These are phyloP conservation scores for Liquidambar formosana DNA, from an alignment of 164 flowering plant genomes.

Conservation along the genomic window DNA sequence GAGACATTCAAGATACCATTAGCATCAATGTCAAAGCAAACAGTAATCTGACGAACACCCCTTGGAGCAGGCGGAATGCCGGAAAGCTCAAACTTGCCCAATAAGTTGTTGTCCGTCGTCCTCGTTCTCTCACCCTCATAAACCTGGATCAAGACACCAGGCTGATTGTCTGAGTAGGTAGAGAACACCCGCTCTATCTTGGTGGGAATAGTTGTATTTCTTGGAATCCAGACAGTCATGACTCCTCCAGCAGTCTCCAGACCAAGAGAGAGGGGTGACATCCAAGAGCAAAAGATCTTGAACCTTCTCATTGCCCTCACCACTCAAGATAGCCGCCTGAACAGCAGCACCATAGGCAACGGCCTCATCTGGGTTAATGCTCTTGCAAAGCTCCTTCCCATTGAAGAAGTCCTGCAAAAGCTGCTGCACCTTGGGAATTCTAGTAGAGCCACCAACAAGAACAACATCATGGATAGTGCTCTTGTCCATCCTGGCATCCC, in stretches of 20 bases:
- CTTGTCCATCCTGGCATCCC: conserved; percentile 54
- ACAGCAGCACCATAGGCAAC: conserved; percentile 56
- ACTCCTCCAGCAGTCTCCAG: conserved; percentile 45
- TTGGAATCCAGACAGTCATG: conserved; percentile 43
- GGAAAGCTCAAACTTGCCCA: too few species aligned
- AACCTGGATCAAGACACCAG: conserved; percentile 41
- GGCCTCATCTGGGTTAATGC: conserved; percentile 52
- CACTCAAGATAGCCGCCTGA: conserved; percentile 47
- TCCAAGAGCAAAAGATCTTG: conserved; percentile 38
- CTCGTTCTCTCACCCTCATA: conserved; percentile 31
- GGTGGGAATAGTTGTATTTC: conserved; percentile 46
- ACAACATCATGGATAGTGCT: conserved; percentile 45
- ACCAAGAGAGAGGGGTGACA: conserved; percentile 40
- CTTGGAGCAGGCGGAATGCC: too few species aligned
- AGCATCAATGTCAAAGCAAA: too few species aligned
- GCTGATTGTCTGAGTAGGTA: conserved; percentile 42
- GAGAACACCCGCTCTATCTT: conserved; percentile 43
- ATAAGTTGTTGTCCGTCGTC: too few species aligned
- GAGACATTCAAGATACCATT: too few species aligned
- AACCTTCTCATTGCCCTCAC: conserved; percentile 43
- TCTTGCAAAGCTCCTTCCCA: conserved; percentile 54
- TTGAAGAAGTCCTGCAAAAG: conserved; percentile 48
- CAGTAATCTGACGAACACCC: too few species aligned
- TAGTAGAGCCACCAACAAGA: conserved; percentile 53
- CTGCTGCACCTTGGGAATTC: conserved; percentile 53